Conservation (phyloP, 2,329 filamentous ascomycete genomes). For the Elsinoe necatrix region DNA sequence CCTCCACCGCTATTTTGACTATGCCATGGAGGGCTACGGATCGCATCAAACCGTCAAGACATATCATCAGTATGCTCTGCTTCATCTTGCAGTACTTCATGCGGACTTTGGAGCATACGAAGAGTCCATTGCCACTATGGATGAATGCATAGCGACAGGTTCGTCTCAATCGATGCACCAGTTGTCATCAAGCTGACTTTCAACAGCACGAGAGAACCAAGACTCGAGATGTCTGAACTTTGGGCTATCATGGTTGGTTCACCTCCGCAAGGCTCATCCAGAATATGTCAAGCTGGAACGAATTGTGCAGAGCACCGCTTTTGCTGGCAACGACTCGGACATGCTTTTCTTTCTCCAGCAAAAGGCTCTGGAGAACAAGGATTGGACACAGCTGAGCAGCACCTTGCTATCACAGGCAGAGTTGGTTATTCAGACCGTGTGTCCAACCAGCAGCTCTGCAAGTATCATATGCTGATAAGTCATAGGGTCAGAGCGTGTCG, state of each 20-base stretch:
- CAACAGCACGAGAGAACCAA: constrained; percentile 72
- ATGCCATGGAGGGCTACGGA: constrained; percentile 46
- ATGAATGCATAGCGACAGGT: constrained; percentile 81
- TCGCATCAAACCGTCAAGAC: constrained; percentile 75
- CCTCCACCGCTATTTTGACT: constrained; percentile 92
- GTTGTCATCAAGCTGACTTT: not conserved
- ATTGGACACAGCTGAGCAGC: constrained; percentile 13
- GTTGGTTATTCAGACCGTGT: constrained; percentile 63
- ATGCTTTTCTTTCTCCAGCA: constrained; percentile 74
- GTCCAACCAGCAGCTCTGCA: constrained; percentile 30
- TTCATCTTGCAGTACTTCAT: constrained; percentile 88
- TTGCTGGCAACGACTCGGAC: constrained; percentile 71
- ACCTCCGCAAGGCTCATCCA: constrained; percentile 79
- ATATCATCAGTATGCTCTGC: constrained; percentile 88
- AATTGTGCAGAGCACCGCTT: constrained; percentile 46
- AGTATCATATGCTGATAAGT: constrained; percentile 16
- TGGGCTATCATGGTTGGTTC: constrained; percentile 89
- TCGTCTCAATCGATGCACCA: constrained; percentile 4
- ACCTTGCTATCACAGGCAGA: constrained; percentile 57
- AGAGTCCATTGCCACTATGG: constrained; percentile 87
- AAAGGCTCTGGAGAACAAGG: constrained; percentile 38
- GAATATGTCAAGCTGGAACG: constrained; percentile 26
- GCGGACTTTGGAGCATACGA: constrained; percentile 88
- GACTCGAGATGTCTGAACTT: constrained; percentile 92
- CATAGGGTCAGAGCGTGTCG: constrained; percentile 48